These are phyloP conservation scores for Neonectria hederae DNA, from an alignment of 2,329 filamentous ascomycete genomes.

Conservation along the genomic window DNA sequence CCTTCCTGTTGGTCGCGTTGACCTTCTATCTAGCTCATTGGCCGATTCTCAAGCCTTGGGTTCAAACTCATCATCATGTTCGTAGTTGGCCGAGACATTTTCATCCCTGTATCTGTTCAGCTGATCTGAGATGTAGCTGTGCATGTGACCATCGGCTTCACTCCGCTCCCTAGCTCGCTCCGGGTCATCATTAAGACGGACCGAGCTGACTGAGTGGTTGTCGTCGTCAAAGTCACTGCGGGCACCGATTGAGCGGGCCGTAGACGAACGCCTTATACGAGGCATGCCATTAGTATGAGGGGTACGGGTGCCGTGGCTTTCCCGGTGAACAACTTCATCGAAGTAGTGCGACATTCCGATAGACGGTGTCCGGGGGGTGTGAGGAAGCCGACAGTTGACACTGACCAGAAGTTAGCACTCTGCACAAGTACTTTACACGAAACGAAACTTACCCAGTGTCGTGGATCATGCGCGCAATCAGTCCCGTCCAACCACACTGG, in stretches of 20 bases:
- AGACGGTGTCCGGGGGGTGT: conserved; percentile 89
- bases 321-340: conserved; percentile 80
- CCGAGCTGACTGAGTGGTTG: conserved; percentile 45
- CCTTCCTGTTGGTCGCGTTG: conserved; percentile 18
- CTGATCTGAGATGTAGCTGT: conserved; percentile 84
- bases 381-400: conserved; percentile 87
- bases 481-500: conserved; percentile 95
- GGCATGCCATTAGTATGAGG: conserved; percentile 55
- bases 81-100: conserved; percentile 36
- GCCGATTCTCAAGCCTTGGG: conserved; percentile 45
- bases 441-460: conserved; percentile 82
- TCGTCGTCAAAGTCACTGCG: conserved; percentile 78
- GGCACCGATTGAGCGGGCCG: conserved; percentile 82
- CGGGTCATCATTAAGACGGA: conserved; percentile 47
- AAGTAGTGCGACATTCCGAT: conserved; percentile 92
- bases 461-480: conserved; percentile 97
- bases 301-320: conserved; percentile 47
- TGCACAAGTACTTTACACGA: background rate
- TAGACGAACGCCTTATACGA: conserved; percentile 79
- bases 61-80: conserved; percentile 59
- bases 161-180: conserved; percentile 59
- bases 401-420: conserved; percentile 61
- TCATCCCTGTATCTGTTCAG: conserved; percentile 71
- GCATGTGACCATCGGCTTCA: conserved; percentile 75
- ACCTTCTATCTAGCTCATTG: conserved; percentile 10